These are phyloP conservation scores for Meredithiella fracta DNA, from an alignment of 2,329 filamentous ascomycete species.

Conservation along the genomic window DNA sequence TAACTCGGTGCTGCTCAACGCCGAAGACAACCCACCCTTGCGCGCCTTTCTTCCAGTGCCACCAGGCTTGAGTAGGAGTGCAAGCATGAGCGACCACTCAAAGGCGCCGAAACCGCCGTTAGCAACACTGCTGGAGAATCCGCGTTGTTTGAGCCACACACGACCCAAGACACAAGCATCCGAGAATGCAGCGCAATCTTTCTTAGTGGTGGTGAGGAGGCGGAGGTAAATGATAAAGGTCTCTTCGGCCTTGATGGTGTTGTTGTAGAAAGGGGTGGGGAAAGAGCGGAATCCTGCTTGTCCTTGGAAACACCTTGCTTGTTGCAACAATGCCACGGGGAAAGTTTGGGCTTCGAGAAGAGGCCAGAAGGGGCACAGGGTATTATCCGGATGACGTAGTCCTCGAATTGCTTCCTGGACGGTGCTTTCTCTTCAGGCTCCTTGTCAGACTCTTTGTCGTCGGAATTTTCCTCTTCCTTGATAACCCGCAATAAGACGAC, in stretches of 20 bases:
- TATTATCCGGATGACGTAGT: constrained; percentile 55
- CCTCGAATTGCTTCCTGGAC: constrained; percentile 20
- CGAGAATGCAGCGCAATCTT: constrained; percentile 53
- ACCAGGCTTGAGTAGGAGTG: constrained; percentile 64
- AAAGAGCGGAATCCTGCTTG: constrained; percentile 23
- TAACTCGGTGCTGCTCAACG: constrained; percentile 78
- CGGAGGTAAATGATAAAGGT: constrained; percentile 60
- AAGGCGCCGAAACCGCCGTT: constrained; percentile 82
- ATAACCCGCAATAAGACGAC: constrained; percentile 32
- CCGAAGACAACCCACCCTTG: constrained; percentile 47
- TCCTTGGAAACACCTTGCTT: constrained; percentile 35
- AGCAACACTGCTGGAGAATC: constrained; percentile 52
- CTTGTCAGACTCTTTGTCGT: constrained; percentile 14
- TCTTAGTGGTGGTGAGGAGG: constrained; percentile 51
- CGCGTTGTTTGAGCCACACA: constrained; percentile 78
- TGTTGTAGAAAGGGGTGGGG: constrained; percentile 71
- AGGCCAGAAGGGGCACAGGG: constrained; percentile 52
- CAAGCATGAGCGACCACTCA: constrained; percentile 72
- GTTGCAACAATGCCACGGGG: constrained; percentile 47
- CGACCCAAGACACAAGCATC: constrained; percentile 77
- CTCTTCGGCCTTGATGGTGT: constrained; percentile 62
- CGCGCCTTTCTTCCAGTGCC: constrained; percentile 33
- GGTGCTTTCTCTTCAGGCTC: constrained; percentile 17
- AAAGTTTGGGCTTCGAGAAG: constrained; percentile 57
- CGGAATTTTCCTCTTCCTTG: constrained; percentile 15